These are phyloP conservation scores for Zymoseptoria tritici DNA, from an alignment of 2,329 filamentous ascomycete genomes.

Conservation along the genomic window DNA sequence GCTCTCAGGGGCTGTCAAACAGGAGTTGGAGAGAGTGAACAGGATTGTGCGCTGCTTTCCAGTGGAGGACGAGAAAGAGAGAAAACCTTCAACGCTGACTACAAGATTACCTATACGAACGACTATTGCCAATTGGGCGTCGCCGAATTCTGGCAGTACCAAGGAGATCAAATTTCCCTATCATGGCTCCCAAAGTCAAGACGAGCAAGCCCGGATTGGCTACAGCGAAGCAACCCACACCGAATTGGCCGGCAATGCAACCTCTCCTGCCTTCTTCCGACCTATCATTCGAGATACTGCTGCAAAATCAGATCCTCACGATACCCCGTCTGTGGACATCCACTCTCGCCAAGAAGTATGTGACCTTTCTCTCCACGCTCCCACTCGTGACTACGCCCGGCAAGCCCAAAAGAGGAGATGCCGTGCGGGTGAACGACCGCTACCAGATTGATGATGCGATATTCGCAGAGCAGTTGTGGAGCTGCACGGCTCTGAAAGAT, in stretches of 20 bases:
- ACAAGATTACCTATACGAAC: not conserved
- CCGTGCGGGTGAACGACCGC: constrained; percentile 79
- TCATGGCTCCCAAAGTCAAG: constrained; percentile 10
- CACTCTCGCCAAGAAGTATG: constrained; percentile 66
- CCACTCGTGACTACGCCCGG: constrained; percentile 71
- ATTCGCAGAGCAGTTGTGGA: constrained; percentile 73
- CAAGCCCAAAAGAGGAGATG: constrained; percentile 71
- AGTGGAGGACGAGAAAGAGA: not conserved
- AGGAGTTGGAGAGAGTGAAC: not conserved
- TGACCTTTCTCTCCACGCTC: constrained; percentile 62
- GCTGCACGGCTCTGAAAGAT: constrained; percentile 64
- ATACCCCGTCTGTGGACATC: constrained; percentile 68
- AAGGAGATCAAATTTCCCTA: not conserved
- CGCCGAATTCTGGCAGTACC: constrained; percentile 1
- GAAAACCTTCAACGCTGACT: not conserved
- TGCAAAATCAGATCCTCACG: constrained; percentile 63
- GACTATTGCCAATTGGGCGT: not conserved
- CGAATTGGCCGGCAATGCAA: constrained; percentile 65
- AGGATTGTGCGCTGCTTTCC: not conserved
- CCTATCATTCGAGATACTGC: constrained; percentile 51
- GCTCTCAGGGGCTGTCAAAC: not conserved
- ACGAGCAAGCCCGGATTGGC: not conserved
- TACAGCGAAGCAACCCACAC: constrained; percentile 16
- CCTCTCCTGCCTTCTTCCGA: constrained; percentile 60
- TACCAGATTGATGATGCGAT: constrained; percentile 69